Evolutionary conservation across 768 basidiomycete genomes (phyloP).

Genomic region (Mycena indigotica): DNA sequence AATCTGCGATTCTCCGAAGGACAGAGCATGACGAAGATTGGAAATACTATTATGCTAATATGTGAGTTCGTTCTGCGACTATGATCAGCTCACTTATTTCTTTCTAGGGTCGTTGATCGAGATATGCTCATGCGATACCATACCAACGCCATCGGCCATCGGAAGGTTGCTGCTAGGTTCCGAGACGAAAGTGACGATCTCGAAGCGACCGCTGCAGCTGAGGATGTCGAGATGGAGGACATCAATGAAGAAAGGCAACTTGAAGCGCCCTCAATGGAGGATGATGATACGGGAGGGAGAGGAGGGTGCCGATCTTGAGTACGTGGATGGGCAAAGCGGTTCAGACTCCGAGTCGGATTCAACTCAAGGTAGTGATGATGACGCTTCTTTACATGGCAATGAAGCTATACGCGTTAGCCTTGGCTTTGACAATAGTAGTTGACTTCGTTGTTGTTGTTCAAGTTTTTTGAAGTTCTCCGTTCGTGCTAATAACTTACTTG

Average conservation of each 20-base stretch:
- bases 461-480: too few relatives aligned
- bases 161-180: not conserved
- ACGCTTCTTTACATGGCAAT: not conserved
- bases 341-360: not conserved
- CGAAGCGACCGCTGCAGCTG: not conserved
- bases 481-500: too few relatives aligned
- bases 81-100: too few relatives aligned
- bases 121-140: not conserved
- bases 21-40: too few relatives aligned
- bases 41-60: too few relatives aligned
- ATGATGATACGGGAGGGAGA: not conserved
- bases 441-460: too few relatives aligned
- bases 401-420: not conserved
- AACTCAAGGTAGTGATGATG: too few relatives aligned
- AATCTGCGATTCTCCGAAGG: too few relatives aligned
- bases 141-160: not conserved
- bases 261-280: too few relatives aligned
- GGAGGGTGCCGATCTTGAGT: not conserved
- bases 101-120: not conserved
- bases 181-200: not conserved
- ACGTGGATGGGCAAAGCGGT: not conserved
- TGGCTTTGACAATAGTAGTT: too few relatives aligned
- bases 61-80: too few relatives aligned
- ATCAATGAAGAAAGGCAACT: not conserved
- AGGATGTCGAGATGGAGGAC: not conserved